Evolutionary conservation across 495 filamentous ascomycete genomes (phyloP).

Genomic region (Talaromyces borbonicus): DNA sequence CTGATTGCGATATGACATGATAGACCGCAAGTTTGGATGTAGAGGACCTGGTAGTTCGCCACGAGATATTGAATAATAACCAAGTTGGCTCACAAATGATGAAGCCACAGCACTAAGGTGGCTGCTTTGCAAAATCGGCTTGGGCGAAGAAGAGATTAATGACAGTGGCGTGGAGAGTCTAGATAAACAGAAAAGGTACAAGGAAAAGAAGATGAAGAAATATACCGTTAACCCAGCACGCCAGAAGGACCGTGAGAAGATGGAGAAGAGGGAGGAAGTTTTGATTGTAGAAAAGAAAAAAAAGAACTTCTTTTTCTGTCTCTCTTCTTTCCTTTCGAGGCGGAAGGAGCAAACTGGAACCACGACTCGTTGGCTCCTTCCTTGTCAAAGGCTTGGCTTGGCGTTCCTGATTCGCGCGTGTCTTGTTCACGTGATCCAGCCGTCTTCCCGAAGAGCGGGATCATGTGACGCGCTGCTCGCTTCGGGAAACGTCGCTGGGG

Average conservation of each 20-base stretch:
- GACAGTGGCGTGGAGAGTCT: not conserved
- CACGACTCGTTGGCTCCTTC: too few relatives aligned
- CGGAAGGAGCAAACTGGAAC: too few relatives aligned
- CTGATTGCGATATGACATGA: slow-evolving; percentile 55
- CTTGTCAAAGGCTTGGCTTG: not conserved
- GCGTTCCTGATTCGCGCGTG: not conserved
- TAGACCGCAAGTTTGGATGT: slow-evolving; percentile 16
- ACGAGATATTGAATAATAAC: too few relatives aligned
- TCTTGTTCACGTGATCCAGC: not conserved
- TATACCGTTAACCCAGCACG: not conserved
- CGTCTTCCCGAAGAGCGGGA: not conserved
- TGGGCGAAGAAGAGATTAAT: not conserved
- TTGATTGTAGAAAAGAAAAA: not conserved
- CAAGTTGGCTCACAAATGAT: too few relatives aligned
- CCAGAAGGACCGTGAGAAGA: not conserved
- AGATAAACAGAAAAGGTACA: not conserved
- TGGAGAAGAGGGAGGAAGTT: not conserved
- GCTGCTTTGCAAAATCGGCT: too few relatives aligned
- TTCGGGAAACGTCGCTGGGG: slow-evolving; percentile 4
- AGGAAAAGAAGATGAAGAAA: not conserved
- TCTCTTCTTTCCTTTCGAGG: slow-evolving; percentile 2
- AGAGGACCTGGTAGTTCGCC: too few relatives aligned
- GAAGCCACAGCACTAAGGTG: too few relatives aligned
- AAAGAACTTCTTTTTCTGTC: not conserved
- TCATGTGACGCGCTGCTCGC: slow-evolving; percentile 4